These are phyloP conservation scores for Pneumocystis sp. DNA, from an alignment of 1,139 yeast genomes.

Conservation along the genomic window DNA sequence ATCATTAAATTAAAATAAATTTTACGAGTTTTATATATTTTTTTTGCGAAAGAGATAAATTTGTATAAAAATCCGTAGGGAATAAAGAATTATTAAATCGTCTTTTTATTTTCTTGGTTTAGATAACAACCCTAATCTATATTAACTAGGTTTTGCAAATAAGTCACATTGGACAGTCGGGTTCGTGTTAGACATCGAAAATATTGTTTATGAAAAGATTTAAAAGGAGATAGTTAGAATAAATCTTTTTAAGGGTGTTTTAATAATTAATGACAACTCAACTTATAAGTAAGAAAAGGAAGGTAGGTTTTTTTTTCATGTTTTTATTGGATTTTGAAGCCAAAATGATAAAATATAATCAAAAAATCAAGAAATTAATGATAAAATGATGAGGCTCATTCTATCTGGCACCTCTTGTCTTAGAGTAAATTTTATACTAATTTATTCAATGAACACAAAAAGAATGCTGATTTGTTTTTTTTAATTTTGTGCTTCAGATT, in stretches of 20 bases:
- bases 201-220: background rate
- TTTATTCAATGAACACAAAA: background rate
- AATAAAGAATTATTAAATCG: background rate
- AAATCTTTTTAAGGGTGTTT: background rate
- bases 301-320: conserved; percentile 1
- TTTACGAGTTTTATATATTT: no score
- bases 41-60: background rate
- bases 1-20: no score
- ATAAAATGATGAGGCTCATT: conserved; percentile 3
- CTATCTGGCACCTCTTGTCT: conserved; percentile 10
- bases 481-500: background rate
- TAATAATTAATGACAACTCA: background rate
- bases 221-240: background rate
- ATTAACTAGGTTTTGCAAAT: background rate
- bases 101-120: background rate
- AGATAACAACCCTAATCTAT: background rate
- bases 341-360: background rate
- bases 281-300: conserved; percentile 5
- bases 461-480: background rate
- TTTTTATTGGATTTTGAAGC: background rate
- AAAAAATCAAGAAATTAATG: background rate
- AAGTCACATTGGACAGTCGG: background rate
- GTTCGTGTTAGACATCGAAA: background rate
- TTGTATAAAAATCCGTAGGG: background rate
- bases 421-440: background rate